Base-by-base conservation (phyloP, 2,329 filamentous ascomycete genomes). In the Cyphellophora europaea region DNA sequence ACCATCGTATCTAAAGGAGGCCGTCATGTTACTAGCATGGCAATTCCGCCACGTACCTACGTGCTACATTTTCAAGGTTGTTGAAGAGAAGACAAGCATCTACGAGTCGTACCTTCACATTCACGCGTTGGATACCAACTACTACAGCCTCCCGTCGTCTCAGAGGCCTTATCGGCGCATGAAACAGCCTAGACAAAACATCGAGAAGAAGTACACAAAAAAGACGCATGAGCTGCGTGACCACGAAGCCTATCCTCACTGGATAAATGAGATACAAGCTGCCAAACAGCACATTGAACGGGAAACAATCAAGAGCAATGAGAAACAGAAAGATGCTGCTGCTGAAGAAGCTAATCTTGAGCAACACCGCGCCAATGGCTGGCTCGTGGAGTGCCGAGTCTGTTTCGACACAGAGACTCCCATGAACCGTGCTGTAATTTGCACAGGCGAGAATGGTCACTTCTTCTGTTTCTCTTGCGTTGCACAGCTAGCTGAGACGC, bases 401-500 rank as follows among this genome's bases (percentile, higher is more conserved):
- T 93, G 86, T 56, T 91, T 72, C 49, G 65, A 66, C 5, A 77
- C 86, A 3, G 41, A 48, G 30, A 66, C 67, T 32, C 69, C 82
- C 2, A 56, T 76, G 30, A 82, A 83, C 46, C 70, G 77, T 31
- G 75, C 84, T 63, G 69, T 84, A 1, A 65, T 73, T 43, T 93
- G 86, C 53, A 59, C 74, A 33, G 75, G 69, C 11, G 63, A 70
- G 0, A 48, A 53, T 0, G 45, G 59, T 1, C 82, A 88, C 47
- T 73, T 71, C 51, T 88, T 89, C 55, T 93, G 86, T 54, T 64
- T 66, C 30, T 57, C 60, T 1, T 93, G 86, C 51, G 69, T 77
- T 5, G 72, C 65, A 37, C 69, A 57, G 14, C 77, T 77, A 42
- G 80, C 85, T 4, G 75, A 84, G 49, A 72, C 63, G 5, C 70